Conservation (phyloP, 2,329 filamentous ascomycete species). For the Cladophialophora psammophila region DNA sequence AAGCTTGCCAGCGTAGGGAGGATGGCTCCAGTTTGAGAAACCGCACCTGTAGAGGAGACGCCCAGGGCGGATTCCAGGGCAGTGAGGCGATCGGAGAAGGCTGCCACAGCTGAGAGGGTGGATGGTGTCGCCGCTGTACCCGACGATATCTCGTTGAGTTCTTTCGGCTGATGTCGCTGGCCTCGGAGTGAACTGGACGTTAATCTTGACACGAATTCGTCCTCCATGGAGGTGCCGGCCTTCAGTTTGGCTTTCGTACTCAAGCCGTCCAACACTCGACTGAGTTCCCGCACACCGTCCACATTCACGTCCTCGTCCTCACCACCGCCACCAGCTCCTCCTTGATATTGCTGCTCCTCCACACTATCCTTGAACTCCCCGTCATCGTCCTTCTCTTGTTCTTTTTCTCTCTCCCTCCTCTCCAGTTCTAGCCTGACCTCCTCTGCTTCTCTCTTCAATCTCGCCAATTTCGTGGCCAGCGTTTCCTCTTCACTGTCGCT, state of each 20-base stretch:
- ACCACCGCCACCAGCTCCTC: slow-evolving; percentile 48
- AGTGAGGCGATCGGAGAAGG: slow-evolving; percentile 83
- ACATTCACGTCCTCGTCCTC: slow-evolving; percentile 55
- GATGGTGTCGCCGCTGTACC: slow-evolving; percentile 48
- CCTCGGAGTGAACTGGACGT: slow-evolving; percentile 17
- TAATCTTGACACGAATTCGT: slow-evolving; percentile 36
- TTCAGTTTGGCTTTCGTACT: slow-evolving; percentile 27
- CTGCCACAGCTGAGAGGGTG: slow-evolving; percentile 77
- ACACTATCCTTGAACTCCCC: slow-evolving; percentile 36
- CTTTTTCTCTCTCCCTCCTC: slow-evolving; percentile 53
- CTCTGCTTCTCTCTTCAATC: slow-evolving; percentile 82
- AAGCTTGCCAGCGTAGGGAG: slow-evolving; percentile 82
- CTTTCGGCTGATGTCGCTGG: background rate
- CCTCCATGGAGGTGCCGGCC: slow-evolving; percentile 26
- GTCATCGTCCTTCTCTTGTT: slow-evolving; percentile 55
- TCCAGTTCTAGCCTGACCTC: slow-evolving; percentile 67
- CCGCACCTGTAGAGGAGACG: slow-evolving; percentile 71
- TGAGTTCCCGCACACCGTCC: slow-evolving; percentile 71
- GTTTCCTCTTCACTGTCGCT: slow-evolving; percentile 76
- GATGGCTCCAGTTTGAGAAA: slow-evolving; percentile 64
- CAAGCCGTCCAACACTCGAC: slow-evolving; percentile 68
- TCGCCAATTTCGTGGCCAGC: slow-evolving; percentile 78
- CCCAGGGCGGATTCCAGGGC: slow-evolving; percentile 83
- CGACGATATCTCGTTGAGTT: slow-evolving; percentile 2
- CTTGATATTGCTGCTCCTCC: slow-evolving; percentile 53